Evolutionary conservation across 1,139 yeast genomes (phyloP), one percentile per base, ranked within the genome.

Genomic region (Taphrina betulina): DNA sequence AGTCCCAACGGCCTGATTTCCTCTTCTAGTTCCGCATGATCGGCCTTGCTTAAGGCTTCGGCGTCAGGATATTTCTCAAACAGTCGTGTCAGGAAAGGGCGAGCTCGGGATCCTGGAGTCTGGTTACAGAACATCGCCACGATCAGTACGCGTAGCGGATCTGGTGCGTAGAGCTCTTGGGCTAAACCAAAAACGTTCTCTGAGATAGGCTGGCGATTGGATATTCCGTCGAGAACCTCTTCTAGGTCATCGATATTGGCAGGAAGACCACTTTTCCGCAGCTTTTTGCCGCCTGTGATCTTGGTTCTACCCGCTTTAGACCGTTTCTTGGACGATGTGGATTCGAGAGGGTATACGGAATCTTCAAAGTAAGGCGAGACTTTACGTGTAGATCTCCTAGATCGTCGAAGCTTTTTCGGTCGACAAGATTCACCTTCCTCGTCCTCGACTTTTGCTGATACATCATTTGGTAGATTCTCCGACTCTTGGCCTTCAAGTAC

Each of bases 61-160:
- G 26, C 45, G 34, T 41, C 45, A 3, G 45, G 45, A 19, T 41
- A 41, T 16, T 41, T 23, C 35, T 24, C 45, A 16, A 41, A 41
- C 14, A 41, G 20, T 7, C 35, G 22, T 5, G 33, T 23, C 7
- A 41, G 10, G n/a, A 26, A 28, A 10, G 45, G 45, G 2, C 45
- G 45, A 8, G 45, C 45, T n/a, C 45, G 45, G 10, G 22, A 29
- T 2, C 45, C 45, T 8, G 45, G 45, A n/a, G 45, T 41, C 45
- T 41, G 45, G 23, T 24, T 41, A 8, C 45, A 41, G n/a, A 41
- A 41, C 45, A 41, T 41, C 34, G 45, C 45, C 14, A 41, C 45
- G 16, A 41, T 41, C 23, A 41, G 5, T 33, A 41, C 45, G 17
- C 45, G 45, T 14, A 41, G 23, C 3, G 45, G 35, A 14, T 41